These are phyloP conservation scores for Candida nitratophila DNA, from an alignment of 805 yeast species.

Conservation along the genomic window DNA sequence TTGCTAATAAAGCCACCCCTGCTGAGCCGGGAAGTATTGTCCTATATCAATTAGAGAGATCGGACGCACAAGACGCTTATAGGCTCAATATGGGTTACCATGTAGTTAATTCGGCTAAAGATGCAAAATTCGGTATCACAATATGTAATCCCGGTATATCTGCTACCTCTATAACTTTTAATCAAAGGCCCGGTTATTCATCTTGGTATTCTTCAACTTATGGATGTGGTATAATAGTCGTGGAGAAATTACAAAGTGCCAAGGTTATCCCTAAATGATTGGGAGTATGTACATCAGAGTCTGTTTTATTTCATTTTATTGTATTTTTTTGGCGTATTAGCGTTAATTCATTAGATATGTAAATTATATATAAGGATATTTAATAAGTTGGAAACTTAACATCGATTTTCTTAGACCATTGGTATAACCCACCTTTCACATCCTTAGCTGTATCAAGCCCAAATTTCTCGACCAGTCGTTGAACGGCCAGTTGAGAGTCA, in stretches of 20 bases:
- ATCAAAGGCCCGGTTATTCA: constrained; percentile 10
- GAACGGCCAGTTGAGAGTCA: constrained; percentile 78
- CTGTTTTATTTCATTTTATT: too few species aligned
- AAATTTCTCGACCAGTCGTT: constrained; percentile 42
- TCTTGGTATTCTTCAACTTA: constrained; percentile 17
- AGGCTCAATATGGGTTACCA: constrained; percentile 16
- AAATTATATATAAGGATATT: background rate
- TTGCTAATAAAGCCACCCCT: constrained; percentile 5
- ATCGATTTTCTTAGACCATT: constrained; percentile 62
- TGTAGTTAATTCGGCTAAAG: constrained; percentile 5
- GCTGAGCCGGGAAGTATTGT: constrained; percentile 8
- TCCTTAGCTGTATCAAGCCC: constrained; percentile 51
- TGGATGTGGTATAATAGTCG: constrained; percentile 22
- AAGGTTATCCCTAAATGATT: too few species aligned
- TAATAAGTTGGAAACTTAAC: constrained; percentile 56
- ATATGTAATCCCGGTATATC: constrained; percentile 11
- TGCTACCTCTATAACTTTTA: constrained; percentile 13
- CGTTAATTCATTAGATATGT: background rate
- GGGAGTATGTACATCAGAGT: too few species aligned
- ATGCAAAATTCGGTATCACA: constrained; percentile 1
- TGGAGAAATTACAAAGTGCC: constrained; percentile 18
- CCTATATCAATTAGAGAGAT: constrained; percentile 16
- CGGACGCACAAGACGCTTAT: constrained; percentile 9
- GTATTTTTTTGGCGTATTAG: too few species aligned
- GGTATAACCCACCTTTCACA: constrained; percentile 68